These are phyloP conservation scores for Spirogloea muscicola DNA, from an alignment of 139 green algal genomes.

Conservation along the genomic window DNA sequence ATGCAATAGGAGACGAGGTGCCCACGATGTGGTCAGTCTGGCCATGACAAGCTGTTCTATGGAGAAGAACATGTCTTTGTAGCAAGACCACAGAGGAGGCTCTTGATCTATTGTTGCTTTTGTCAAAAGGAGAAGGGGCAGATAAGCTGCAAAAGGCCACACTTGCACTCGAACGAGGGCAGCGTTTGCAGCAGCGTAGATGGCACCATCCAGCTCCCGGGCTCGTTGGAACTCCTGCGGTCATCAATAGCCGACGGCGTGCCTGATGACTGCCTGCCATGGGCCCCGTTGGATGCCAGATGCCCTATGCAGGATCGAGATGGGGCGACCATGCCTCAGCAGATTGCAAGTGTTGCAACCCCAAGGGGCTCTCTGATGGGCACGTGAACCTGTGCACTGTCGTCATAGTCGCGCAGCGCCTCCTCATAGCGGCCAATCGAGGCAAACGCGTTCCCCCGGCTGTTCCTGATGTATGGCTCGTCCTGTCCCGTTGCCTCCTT, in stretches of 20 bases:
- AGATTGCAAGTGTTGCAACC: too few species aligned
- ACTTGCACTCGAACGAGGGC: slow-evolving; percentile 34
- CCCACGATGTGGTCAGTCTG: background rate
- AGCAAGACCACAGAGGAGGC: too few species aligned
- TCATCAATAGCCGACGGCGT: background rate
- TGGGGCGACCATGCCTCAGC: too few species aligned
- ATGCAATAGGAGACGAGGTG: background rate
- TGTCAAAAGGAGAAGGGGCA: too few species aligned
- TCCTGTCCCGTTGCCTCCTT: slow-evolving; percentile 6
- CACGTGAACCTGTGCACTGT: background rate
- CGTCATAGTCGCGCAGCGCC: slow-evolving; percentile 61
- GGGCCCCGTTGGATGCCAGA: too few species aligned
- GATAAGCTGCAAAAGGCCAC: too few species aligned
- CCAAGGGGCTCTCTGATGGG: too few species aligned
- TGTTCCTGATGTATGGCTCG: slow-evolving; percentile 76
- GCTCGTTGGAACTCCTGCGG: slow-evolving; percentile 66
- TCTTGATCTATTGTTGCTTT: too few species aligned
- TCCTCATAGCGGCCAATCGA: slow-evolving; percentile 57
- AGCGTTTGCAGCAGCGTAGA: slow-evolving; percentile 63
- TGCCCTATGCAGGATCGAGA: too few species aligned
- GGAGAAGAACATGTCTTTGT: too few species aligned
- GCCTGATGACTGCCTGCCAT: too few species aligned
- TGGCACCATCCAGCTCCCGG: slow-evolving; percentile 49
- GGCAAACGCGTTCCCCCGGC: slow-evolving; percentile 71
- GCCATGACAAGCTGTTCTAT: background rate